Evolutionary conservation across 768 basidiomycete species (phyloP), one percentile per base, ranked within the genome.

Genomic region (Pisolithus tinctorius): DNA sequence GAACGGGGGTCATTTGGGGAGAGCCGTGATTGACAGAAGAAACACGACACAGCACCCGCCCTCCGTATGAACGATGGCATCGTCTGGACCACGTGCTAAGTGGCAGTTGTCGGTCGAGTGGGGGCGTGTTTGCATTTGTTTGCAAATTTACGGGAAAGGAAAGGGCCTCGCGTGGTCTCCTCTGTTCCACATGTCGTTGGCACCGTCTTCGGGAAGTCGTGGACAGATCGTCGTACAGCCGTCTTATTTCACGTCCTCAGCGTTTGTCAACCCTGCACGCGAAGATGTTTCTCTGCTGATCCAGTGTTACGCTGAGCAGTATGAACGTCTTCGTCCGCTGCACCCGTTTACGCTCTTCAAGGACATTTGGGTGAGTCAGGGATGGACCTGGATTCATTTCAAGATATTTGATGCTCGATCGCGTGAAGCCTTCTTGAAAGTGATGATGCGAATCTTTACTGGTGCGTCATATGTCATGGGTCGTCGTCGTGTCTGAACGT

Each of bases 341-440:
- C 63, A 66, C 47, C 86, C 89, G 0, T 92, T 91, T 63, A 58
- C 71, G 3, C 70, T 82, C 17, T 93, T 91, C 79, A 90, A 86
- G 66, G 57, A 62, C 1, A 59, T 88, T 17, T 93, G 90, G 89
- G 64, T 62, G 10, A 68, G 69, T 5, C 74, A 78, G 53, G 84
- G 86, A 20, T 93, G 89, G 89, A 69, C 73, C 30, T 88, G 81
- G 79, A 65, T 88, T 41, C 87, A 90, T 60, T 77, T 92, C 69
- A 83, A 78, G 62, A 80, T 84, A 4, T 79, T 86, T 52, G 88
- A 92, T 58, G 67, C 74, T 40, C 75, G 84, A 45, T 71, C 84
- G 20, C 78, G 89, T 36, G 79, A 84, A 43, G 63, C 71, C 0
- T 87, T 88, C 64, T 65, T 91, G 27, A 71, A 71, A 31, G 73